Conservation (phyloP, 164 flowering plant genomes). For the Kalanchoe fedtschenkoi region DNA sequence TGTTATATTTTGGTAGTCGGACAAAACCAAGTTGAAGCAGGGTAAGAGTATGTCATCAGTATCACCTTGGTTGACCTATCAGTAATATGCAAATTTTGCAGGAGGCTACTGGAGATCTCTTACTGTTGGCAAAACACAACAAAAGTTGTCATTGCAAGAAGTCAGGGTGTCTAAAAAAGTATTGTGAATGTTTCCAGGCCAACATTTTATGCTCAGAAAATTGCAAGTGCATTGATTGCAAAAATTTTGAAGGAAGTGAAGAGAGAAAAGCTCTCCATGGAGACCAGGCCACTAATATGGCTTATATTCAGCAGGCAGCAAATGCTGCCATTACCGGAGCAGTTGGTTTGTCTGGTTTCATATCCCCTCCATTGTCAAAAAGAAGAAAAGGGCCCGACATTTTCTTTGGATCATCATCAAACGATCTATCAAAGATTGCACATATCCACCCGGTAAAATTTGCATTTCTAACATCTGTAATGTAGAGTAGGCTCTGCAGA, state of each 20-base stretch:
- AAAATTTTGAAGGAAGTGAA: slow-evolving; percentile 87
- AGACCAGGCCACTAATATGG: slow-evolving; percentile 31
- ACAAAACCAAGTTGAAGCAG: too few species aligned
- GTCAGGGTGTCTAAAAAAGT: slow-evolving; percentile 96
- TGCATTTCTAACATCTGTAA: not conserved
- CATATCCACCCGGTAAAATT: slow-evolving; percentile 48
- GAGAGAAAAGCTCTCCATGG: slow-evolving; percentile 73
- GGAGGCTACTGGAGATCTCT: slow-evolving; percentile 44
- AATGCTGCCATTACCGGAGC: slow-evolving; percentile 93
- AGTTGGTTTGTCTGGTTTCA: slow-evolving; percentile 72
- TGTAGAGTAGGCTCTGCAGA: slow-evolving; percentile 4
- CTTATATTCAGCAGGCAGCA: slow-evolving; percentile 71
- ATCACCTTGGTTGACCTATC: not conserved
- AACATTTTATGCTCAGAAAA: slow-evolving; percentile 88
- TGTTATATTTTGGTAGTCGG: too few species aligned
- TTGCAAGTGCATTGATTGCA: slow-evolving; percentile 88
- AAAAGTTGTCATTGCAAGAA: slow-evolving; percentile 98
- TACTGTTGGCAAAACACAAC: slow-evolving; percentile 60
- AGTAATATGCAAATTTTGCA: slow-evolving; percentile 11
- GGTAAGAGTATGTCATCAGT: not conserved
- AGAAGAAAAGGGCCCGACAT: slow-evolving; percentile 50
- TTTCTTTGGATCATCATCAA: slow-evolving; percentile 30
- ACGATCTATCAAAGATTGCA: slow-evolving; percentile 33
- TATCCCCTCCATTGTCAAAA: slow-evolving; percentile 47
- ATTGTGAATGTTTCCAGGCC: slow-evolving; percentile 96